Evolutionary conservation across 139 green algal species (phyloP).

Genomic region (Edaphochlamys debaryana): DNA sequence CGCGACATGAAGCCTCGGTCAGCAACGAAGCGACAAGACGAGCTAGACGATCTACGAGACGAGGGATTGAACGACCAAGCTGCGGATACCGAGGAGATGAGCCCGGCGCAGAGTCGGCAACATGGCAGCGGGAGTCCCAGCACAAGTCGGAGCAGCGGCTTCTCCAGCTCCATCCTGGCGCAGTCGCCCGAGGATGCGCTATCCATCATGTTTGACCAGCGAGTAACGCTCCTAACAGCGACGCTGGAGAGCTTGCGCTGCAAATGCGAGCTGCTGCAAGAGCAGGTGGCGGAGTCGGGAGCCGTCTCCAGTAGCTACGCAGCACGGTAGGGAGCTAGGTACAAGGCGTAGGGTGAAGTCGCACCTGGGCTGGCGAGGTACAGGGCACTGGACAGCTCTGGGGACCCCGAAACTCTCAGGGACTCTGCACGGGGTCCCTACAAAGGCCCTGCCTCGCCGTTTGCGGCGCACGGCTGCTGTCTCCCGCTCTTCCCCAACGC

Average conservation of each 20-base stretch:
- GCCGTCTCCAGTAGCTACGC: constrained; percentile 26
- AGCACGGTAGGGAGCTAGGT: constrained; percentile 1
- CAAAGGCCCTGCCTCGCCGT: too few species aligned
- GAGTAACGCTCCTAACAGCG: constrained; percentile 27
- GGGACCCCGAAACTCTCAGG: too few species aligned
- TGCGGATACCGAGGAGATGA: neutral
- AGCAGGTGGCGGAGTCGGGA: constrained; percentile 4
- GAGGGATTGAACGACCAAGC: neutral
- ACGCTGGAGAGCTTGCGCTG: constrained; percentile 37
- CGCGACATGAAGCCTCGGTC: too few species aligned
- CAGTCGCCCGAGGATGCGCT: constrained; percentile 24
- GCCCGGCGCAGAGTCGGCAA: neutral
- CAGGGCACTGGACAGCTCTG: too few species aligned
- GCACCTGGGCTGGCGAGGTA: too few species aligned
- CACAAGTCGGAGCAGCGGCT: constrained; percentile 25
- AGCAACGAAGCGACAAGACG: too few species aligned
- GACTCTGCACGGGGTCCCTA: too few species aligned
- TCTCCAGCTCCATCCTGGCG: constrained; percentile 14
- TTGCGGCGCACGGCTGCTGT: too few species aligned
- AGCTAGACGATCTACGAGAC: constrained; percentile 12
- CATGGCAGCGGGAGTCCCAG: constrained; percentile 3
- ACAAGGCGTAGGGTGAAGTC: too few species aligned
- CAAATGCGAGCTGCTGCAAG: constrained; percentile 39
- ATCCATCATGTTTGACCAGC: constrained; percentile 29
- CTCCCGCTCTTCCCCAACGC: too few species aligned